Conservation (phyloP, 345 rosid species). For the Acer negundo region DNA sequence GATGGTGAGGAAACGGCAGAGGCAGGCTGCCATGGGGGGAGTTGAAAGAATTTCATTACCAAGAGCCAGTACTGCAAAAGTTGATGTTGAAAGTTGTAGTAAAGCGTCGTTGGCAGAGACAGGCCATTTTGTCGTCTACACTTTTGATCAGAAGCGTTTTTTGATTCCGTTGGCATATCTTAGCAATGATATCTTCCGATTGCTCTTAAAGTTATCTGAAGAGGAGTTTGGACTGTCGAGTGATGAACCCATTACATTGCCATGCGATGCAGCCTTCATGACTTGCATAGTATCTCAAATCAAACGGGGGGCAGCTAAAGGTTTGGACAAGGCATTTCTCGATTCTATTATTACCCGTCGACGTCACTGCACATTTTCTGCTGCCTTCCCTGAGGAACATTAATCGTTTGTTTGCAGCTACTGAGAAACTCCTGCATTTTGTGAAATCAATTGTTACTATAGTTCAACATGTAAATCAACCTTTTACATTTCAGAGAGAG, state of each 20-base stretch:
- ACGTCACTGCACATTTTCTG: constrained; percentile 9
- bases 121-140: constrained; percentile 23
- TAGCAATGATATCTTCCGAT: neutral
- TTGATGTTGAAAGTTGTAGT: neutral
- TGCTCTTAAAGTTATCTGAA: constrained; percentile 29
- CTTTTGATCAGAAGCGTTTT: constrained; percentile 6
- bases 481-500: neutral
- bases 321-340: constrained; percentile 25
- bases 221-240: constrained; percentile 36
- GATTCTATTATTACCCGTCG: constrained; percentile 2
- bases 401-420: constrained; percentile 14
- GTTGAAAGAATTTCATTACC: constrained; percentile 19
- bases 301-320: constrained; percentile 8
- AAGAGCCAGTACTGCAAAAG: neutral
- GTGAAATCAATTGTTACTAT: neutral
- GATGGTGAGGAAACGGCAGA: constrained; percentile 32
- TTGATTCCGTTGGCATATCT: constrained; percentile 11
- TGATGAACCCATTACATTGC: constrained; percentile 30
- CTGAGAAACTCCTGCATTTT: constrained; percentile 14
- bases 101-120: neutral
- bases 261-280: constrained; percentile 32
- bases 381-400: constrained; percentile 8
- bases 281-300: constrained; percentile 22
- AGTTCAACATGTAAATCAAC: neutral
- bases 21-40: constrained; percentile 9